Base-by-base conservation (phyloP, 148 eudicot genomes). In the Vaccinium myrtillus region DNA sequence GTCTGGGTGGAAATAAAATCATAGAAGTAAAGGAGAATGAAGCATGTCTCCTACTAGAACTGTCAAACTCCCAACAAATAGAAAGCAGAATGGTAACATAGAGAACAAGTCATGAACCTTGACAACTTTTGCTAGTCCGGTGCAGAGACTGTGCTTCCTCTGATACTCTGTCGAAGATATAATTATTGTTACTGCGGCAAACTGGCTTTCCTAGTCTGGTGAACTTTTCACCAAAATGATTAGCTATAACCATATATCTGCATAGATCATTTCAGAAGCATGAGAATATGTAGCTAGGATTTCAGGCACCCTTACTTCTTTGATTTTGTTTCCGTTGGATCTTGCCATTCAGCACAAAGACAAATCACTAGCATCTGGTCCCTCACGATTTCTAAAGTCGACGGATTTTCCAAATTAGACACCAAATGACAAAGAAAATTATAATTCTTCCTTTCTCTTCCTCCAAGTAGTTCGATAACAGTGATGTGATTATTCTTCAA, bases 111-210 rank as follows among this genome's bases (percentile, higher is more conserved):
- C 9, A 11, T 73, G 70, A 88, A 92, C 95, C 93, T 91, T 91
- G 79, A 96, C 81, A 81, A 94, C 86, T 87, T 85, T 89, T 19
- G 91, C 87, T 46, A 96, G 82, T 81, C 90, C 86, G 82, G 87
- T 87, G 91, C 95, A 91, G 86, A 91, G 89, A 85, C 88, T 90
- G 65, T 84, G 92, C 75, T 90, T 89, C 25, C 98, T 98, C 87
- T 93, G 94, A 87, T 63, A 94, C 87, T 87, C 85, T 86, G 82
- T 87, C 88, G 84, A 96, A 96, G 71, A 96, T 88, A 86, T 32
- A 84, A 53, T 81, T 78, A 25, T 83, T 82, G 48, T 82, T 85
- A n/a, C 83, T 73, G 55, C 54, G 81, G 56, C 86, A 53, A 27
- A 85, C 49, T 32, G 91, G 86, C 78, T 86, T 90, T 84, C 89